Evolutionary conservation across 2,329 filamentous ascomycete genomes (phyloP).

Genomic region (Apiospora hydei): DNA sequence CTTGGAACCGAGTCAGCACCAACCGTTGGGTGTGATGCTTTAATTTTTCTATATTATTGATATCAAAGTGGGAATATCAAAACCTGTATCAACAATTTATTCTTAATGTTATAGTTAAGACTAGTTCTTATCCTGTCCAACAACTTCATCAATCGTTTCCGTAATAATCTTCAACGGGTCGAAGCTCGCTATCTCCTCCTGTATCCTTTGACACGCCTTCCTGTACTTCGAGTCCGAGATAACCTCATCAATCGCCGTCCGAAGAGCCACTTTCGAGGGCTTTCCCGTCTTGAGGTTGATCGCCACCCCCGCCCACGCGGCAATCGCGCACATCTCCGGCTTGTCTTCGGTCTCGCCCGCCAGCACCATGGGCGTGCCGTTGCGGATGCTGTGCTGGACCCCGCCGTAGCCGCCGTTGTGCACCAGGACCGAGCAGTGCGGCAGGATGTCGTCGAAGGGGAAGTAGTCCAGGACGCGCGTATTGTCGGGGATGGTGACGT

Average conservation of each 20-base stretch:
- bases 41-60: no score
- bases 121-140: no score
- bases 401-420: constrained; percentile 24
- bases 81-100: no score
- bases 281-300: constrained; percentile 24
- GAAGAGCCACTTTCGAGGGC: constrained; percentile 17
- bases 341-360: constrained; percentile 25
- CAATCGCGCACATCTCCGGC: constrained; percentile 24
- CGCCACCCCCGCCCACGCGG: constrained; percentile 23
- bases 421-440: constrained; percentile 20
- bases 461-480: constrained; percentile 23
- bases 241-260: constrained; percentile 23
- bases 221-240: constrained; percentile 23
- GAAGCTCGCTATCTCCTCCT: no score
- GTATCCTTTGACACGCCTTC: background rate
- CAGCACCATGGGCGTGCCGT: constrained; percentile 24
- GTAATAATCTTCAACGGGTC: no score
- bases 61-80: no score
- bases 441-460: constrained; percentile 19
- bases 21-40: no score
- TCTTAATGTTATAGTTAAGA: no score
- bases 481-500: constrained; percentile 8
- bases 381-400: constrained; percentile 1
- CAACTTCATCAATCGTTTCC: no score
- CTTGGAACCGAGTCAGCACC: no score